Percentiles rank a stretch among this genome's conserved stretches.
These are phyloP conservation scores for Fraxinus baroniana DNA, from an alignment of 305 asterid genomes.

Conservation along the genomic window DNA sequence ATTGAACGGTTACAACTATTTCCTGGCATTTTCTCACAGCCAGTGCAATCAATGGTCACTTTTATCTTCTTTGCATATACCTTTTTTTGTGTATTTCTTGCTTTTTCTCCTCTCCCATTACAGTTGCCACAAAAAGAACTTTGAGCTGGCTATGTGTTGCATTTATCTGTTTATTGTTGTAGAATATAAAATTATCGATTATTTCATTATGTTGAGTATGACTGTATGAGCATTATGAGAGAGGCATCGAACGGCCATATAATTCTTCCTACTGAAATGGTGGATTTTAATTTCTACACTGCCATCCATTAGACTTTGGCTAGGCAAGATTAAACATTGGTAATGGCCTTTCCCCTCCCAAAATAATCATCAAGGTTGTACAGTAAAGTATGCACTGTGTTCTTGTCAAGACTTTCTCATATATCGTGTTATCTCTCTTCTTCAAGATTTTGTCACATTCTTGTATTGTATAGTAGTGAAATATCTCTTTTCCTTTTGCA, in stretches of 20 bases:
- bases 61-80: not conserved
- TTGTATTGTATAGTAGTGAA: not conserved
- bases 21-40: not conserved
- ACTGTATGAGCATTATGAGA: not conserved
- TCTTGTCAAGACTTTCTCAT: not conserved
- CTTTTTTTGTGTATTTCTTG: not conserved
- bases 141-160: not conserved
- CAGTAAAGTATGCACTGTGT: not conserved
- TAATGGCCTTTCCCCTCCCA: not conserved
- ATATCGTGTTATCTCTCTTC: not conserved
- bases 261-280: not conserved
- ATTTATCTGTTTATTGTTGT: not conserved
- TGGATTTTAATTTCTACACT: not conserved
- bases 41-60: not conserved
- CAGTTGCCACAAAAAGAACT: not conserved
- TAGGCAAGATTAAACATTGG: not conserved
- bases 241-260: not conserved
- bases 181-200: not conserved
- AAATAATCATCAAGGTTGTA: not conserved
- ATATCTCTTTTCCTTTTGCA: slow-evolving; percentile 5
- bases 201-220: not conserved
- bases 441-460: not conserved
- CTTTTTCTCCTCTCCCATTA: not conserved
- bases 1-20: not conserved
- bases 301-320: not conserved